Percentiles rank a stretch among this genome's conserved stretches.
phyloP scores from a whole-genome alignment of 2,329 filamentous ascomycete genomes.

The Fusarium burgessii region DNA sequence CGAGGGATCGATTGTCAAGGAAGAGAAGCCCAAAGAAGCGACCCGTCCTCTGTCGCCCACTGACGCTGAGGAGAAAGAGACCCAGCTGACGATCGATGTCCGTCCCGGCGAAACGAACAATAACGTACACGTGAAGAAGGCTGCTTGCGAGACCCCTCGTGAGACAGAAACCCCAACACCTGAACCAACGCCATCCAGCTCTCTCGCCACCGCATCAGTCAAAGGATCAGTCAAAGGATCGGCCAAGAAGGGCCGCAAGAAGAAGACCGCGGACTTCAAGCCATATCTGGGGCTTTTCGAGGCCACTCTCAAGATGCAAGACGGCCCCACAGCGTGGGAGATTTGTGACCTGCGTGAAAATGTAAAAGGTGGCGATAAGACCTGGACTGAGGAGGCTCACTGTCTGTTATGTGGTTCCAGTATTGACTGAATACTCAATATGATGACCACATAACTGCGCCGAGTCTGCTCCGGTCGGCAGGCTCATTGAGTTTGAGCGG shows the following conservation, averaged over 20 bases:
- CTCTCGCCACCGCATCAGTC: conserved; percentile 34
- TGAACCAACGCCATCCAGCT: conserved; percentile 43
- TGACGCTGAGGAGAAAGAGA: conserved; percentile 62
- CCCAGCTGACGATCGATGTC: conserved; percentile 65
- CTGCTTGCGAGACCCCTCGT: conserved; percentile 46
- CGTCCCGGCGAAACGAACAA: conserved; percentile 60
- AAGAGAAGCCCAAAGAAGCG: conserved; percentile 9
- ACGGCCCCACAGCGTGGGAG: conserved; percentile 62
- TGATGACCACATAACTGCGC: neutral
- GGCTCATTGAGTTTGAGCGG: conserved; percentile 11
- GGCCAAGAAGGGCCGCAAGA: conserved; percentile 55
- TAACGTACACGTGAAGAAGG: conserved; percentile 54
- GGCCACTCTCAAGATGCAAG: conserved; percentile 60
- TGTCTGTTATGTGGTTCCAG: conserved; percentile 63
- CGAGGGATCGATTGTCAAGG: conserved; percentile 53
- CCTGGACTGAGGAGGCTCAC: conserved; percentile 62
- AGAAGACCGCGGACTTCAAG: conserved; percentile 53
- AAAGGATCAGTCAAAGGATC: conserved; percentile 35
- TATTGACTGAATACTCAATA: conserved; percentile 55
- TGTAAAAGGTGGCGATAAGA: conserved; percentile 61
- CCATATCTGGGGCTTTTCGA: conserved; percentile 66
- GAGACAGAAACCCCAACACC: conserved; percentile 50
- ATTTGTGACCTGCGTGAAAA: conserved; percentile 63
- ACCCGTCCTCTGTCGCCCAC: conserved; percentile 63
- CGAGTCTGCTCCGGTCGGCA: conserved; percentile 6